These are phyloP conservation scores for Fusarium begoniae DNA, from an alignment of 2,329 filamentous ascomycete genomes.

Conservation along the genomic window DNA sequence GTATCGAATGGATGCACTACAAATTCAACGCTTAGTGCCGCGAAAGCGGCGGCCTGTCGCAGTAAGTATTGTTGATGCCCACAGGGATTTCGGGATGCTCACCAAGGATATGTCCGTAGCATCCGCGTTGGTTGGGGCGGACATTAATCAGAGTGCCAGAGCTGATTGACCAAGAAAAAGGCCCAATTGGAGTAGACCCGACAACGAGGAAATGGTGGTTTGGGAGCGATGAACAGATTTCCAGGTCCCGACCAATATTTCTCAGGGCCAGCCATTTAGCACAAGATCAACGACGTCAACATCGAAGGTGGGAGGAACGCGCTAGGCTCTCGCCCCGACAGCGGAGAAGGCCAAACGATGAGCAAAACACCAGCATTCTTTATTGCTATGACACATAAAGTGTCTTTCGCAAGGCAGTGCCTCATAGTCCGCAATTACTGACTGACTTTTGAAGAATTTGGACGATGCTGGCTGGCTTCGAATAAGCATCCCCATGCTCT, in stretches of 20 bases:
- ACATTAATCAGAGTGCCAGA: not conserved
- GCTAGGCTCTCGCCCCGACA: not conserved
- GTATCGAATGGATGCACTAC: conserved; percentile 31
- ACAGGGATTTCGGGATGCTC: not conserved
- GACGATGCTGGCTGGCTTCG: not conserved
- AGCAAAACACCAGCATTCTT: not conserved
- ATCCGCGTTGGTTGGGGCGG: conserved; percentile 7
- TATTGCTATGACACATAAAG: too few relatives aligned
- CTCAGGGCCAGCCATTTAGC: not conserved
- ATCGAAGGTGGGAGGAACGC: not conserved
- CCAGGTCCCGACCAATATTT: not conserved
- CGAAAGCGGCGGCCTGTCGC: conserved; percentile 5
- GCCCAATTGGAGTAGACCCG: rapidly evolving
- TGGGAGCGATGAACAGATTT: not conserved
- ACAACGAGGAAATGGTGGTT: rapidly evolving
- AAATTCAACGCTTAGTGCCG: conserved; percentile 19
- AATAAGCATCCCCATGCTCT: not conserved
- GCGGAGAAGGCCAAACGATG: not conserved
- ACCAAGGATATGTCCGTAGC: conserved; percentile 21
- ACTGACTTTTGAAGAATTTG: not conserved
- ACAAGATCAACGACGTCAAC: conserved; percentile 22
- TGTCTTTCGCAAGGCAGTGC: not conserved
- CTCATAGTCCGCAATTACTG: rapidly evolving
- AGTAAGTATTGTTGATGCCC: not conserved
- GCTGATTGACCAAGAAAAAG: not conserved